Conservation (phyloP, 2,329 filamentous ascomycete genomes). For the Knoxdaviesia capensis region DNA sequence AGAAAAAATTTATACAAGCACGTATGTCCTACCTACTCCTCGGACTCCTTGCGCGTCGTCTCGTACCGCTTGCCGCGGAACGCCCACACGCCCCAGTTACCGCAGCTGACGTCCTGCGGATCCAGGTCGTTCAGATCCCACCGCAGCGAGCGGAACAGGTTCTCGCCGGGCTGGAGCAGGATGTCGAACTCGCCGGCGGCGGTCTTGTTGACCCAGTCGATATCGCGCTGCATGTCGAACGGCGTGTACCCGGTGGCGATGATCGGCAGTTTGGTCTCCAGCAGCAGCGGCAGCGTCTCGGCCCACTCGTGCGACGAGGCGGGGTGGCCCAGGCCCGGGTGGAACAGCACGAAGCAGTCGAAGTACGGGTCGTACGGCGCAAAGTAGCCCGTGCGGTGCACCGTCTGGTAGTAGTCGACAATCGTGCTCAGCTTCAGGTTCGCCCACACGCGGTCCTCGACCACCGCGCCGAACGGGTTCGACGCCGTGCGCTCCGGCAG, state of each 20-base stretch:
- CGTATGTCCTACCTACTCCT: neutral
- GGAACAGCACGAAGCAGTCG: slow-evolving; percentile 92
- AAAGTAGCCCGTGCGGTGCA: slow-evolving; percentile 81
- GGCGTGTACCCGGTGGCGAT: slow-evolving; percentile 93
- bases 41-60: slow-evolving; percentile 32
- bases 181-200: slow-evolving; percentile 83
- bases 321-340: slow-evolving; percentile 87
- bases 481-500: slow-evolving; percentile 63
- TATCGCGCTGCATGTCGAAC: slow-evolving; percentile 82
- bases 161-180: slow-evolving; percentile 80
- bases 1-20: neutral
- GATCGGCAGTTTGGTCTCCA: slow-evolving; percentile 91
- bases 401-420: slow-evolving; percentile 94
- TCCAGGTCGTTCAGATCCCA: slow-evolving; percentile 97
- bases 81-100: slow-evolving; percentile 94
- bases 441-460: slow-evolving; percentile 76
- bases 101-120: slow-evolving; percentile 81
- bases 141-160: slow-evolving; percentile 75
- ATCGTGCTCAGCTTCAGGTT: slow-evolving; percentile 95
- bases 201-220: slow-evolving; percentile 73
- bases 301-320: slow-evolving; percentile 88
- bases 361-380: slow-evolving; percentile 95
- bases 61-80: slow-evolving; percentile 95
- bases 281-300: slow-evolving; percentile 67
- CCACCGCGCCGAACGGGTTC: slow-evolving; percentile 85